These are phyloP conservation scores for Zygosaccharomyces siamensis DNA, from an alignment of 805 yeast species.

Conservation along the genomic window DNA sequence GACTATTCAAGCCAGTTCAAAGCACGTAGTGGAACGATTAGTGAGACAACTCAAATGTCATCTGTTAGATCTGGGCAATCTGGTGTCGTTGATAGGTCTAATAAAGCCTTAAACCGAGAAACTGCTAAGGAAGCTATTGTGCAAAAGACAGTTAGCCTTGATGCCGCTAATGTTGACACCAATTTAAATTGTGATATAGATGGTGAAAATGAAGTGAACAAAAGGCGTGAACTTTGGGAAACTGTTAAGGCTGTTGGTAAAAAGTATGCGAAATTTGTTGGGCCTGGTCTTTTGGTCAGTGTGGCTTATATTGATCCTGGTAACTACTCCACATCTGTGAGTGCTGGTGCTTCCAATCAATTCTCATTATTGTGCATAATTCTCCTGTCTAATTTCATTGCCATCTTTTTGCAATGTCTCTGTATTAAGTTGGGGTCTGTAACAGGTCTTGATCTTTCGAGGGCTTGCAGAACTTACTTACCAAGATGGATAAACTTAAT, in stretches of 20 bases:
- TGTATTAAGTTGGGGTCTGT: conserved; percentile 85
- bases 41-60: background rate
- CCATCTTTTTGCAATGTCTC: conserved; percentile 74
- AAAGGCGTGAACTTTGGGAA: background rate
- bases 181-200: background rate
- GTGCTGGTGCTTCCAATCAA: conserved; percentile 78
- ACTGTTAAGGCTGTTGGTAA: conserved; percentile 22
- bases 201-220: background rate
- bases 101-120: background rate
- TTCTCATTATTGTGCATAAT: conserved; percentile 70
- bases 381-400: conserved; percentile 74
- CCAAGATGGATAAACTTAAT: conserved; percentile 60
- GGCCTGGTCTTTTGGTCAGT: conserved; percentile 83
- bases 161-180: background rate
- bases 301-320: conserved; percentile 96
- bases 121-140: background rate
- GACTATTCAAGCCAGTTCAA: no score
- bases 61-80: background rate
- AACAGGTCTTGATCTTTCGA: conserved; percentile 84
- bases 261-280: conserved; percentile 66
- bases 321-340: conserved; percentile 82
- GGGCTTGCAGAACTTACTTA: conserved; percentile 69
- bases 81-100: background rate
- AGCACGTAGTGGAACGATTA: background rate
- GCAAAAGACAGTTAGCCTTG: background rate